Base-by-base conservation (phyloP, 805 yeast species). In the Yamadazyma philogaea region DNA sequence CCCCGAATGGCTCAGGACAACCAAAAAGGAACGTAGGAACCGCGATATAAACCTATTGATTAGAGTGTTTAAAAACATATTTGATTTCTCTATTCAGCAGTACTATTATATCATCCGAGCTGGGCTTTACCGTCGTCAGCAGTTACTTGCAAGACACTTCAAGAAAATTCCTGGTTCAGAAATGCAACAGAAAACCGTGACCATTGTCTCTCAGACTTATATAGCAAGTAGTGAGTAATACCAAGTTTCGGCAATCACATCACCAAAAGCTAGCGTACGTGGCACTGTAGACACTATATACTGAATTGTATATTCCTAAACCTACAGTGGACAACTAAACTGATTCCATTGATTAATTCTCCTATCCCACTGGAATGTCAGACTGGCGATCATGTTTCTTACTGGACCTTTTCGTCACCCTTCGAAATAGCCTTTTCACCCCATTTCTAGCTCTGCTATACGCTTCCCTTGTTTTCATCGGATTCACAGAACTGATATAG, bases 1-100 rank as follows among this genome's bases (percentile, higher is more conserved):
- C 19, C 30, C 22, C 16, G 42, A 41, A 11, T 46, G 46, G 46
- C 19, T 37, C 10, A 46, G 41, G 16, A 39, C 28, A 16, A 20
- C 37, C 8, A 28, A 11, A 19, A 36, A 32, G 22, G 36, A 17
- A 11, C 27, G 42, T 20, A 35, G 49, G 16, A 21, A 8, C 7
- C 18, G 34, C 12, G 35, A 28, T n/a, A 39, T 46, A 16, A 34
- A 30, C 10, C 12, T 24, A 24, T 24, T 24, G 28, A 24, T 24
- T 24, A 24, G 8, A 24, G 24, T 46, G 7, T 46, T 46, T 16
- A 19, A 30, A 14, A 32, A 33, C 22, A 30, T 42, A 27, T 46
- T 24, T 7, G 28, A 24, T 24, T 24, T 24, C 12, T 24, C 28
- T 7, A 24, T 24, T 5, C 28, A 24, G 12, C 28, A 24, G 10